Conservation (phyloP, 2,329 filamentous ascomycete species). For the Sporothrix globosa region DNA sequence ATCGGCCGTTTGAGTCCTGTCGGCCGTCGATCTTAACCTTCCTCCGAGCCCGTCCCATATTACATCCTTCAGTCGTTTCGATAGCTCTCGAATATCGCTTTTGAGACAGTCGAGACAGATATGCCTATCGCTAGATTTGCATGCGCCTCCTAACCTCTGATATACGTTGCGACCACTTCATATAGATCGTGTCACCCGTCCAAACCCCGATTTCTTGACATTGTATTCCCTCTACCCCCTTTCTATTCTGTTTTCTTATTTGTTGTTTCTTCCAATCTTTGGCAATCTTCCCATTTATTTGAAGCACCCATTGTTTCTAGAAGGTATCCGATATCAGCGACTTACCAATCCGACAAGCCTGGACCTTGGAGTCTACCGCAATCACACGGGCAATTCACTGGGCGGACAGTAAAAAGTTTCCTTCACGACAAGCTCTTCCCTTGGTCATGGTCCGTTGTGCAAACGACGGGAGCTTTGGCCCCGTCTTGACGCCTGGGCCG, state of each 20-base stretch:
- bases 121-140: neutral
- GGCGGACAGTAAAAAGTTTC: neutral
- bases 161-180: neutral
- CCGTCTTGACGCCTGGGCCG: conserved; percentile 29
- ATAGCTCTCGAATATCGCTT: neutral
- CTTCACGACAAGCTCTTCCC: neutral
- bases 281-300: neutral
- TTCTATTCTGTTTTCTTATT: neutral
- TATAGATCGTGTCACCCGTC: conserved; percentile 17
- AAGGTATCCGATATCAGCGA: neutral
- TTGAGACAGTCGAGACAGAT: neutral
- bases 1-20: conserved; percentile 29
- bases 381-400: neutral
- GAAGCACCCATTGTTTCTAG: neutral
- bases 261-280: neutral
- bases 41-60: neutral
- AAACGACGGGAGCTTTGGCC: conserved; percentile 35
- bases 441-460: conserved; percentile 31
- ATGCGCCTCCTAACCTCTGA: neutral
- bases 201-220: neutral
- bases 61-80: neutral
- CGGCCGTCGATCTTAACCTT: conserved; percentile 18
- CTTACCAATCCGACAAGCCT: neutral
- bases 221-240: neutral
- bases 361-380: neutral